phyloP scores from a whole-genome alignment of 139 green algal genomes.

The Chlamydomonas urium region DNA sequence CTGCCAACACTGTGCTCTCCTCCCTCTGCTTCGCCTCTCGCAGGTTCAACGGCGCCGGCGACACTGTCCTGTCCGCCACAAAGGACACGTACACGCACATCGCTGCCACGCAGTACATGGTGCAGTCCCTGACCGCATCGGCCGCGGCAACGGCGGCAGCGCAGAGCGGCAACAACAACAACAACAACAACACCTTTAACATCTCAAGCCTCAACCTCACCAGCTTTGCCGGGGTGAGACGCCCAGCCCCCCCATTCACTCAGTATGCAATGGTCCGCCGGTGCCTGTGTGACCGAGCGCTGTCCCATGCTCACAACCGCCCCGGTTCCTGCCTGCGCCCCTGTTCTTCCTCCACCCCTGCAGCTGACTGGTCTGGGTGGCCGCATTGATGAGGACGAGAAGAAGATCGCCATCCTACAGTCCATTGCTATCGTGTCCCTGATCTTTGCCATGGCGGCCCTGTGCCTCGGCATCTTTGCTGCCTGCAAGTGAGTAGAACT shows the following conservation, averaged over 20 bases:
- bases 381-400: background rate
- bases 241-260: background rate
- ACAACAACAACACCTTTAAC: background rate
- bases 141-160: background rate
- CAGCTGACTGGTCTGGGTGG: background rate
- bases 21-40: too few relatives aligned
- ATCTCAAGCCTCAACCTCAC: background rate
- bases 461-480: background rate
- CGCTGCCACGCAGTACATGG: background rate
- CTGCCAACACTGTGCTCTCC: background rate
- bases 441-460: background rate
- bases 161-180: background rate
- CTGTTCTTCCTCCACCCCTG: too few relatives aligned
- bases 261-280: background rate
- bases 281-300: background rate
- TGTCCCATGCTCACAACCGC: too few relatives aligned
- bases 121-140: background rate
- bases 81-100: slow-evolving; percentile 2
- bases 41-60: background rate
- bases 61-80: background rate
- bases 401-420: background rate
- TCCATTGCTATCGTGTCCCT: background rate
- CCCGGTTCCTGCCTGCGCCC: too few relatives aligned
- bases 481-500: background rate
- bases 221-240: slow-evolving; percentile 7